Conservation (phyloP, 768 basidiomycete genomes). For the Auriscalpium orientale region DNA sequence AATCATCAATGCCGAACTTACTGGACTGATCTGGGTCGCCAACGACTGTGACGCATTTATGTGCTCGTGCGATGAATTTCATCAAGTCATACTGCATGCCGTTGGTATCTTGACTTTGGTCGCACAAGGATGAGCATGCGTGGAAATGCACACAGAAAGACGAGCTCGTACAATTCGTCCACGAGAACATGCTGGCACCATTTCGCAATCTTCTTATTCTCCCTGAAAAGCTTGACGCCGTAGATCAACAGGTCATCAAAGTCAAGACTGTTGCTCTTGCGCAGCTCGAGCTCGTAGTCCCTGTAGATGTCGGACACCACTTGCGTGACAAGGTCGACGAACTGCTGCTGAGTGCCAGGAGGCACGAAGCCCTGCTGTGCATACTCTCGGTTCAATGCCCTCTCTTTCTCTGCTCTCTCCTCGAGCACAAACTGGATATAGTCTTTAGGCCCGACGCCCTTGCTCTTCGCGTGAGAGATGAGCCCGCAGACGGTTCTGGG, state of each 20-base stretch:
- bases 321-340: conserved; percentile 25
- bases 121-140: neutral
- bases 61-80: conserved; percentile 48
- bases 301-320: conserved; percentile 49
- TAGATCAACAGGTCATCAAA: conserved; percentile 81
- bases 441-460: conserved; percentile 48
- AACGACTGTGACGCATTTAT: conserved; percentile 64
- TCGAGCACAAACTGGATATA: conserved; percentile 20
- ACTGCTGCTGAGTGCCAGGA: neutral
- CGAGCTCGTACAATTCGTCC: conserved; percentile 63
- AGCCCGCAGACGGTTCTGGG: conserved; percentile 45
- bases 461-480: conserved; percentile 69
- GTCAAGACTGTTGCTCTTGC: conserved; percentile 65
- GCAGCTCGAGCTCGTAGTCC: conserved; percentile 57
- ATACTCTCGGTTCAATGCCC: too few relatives aligned
- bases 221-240: conserved; percentile 57
- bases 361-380: neutral
- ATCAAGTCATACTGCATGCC: conserved; percentile 76
- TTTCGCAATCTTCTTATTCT: conserved; percentile 37
- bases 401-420: neutral
- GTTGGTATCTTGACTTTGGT: conserved; percentile 68
- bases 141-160: conserved; percentile 1
- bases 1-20: conserved; percentile 21
- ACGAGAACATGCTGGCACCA: conserved; percentile 70
- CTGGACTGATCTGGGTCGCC: conserved; percentile 92